Percentiles rank a stretch among this genome's conserved stretches.
Conservation (phyloP, 1,139 yeast species). For the Hansenula lynferdii region DNA sequence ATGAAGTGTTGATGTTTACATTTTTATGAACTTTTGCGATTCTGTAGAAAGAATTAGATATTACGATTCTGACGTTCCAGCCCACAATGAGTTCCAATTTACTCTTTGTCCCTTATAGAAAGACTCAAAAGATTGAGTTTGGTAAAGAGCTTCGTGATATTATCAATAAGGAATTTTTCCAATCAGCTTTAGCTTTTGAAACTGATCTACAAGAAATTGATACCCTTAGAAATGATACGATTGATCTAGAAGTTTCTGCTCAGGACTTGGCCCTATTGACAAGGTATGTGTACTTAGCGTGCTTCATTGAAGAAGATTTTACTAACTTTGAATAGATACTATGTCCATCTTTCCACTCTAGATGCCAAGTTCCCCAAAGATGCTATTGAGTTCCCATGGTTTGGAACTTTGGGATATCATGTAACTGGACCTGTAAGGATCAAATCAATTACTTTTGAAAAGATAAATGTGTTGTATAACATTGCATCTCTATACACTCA, state of each 20-base stretch:
- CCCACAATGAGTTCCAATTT: conserved; percentile 30
- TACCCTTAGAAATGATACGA: conserved; percentile 30
- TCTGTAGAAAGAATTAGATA: not conserved
- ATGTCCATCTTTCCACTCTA: conserved; percentile 28
- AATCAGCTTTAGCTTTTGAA: conserved; percentile 53
- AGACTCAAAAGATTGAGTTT: conserved; percentile 43
- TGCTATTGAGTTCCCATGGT: conserved; percentile 63
- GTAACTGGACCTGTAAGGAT: conserved; percentile 41
- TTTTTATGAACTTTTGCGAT: not conserved
- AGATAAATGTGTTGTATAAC: conserved; percentile 60
- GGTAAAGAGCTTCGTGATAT: conserved; percentile 40
- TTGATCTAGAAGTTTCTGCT: conserved; percentile 25
- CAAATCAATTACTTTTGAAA: conserved; percentile 52
- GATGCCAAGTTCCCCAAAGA: conserved; percentile 40
- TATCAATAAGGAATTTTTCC: conserved; percentile 60
- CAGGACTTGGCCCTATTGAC: conserved; percentile 26
- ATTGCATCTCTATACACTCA: conserved; percentile 61
- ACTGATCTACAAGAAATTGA: conserved; percentile 45
- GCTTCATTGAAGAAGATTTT: not conserved
- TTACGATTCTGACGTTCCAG: not conserved
- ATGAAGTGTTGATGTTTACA: not conserved
- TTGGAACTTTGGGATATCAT: conserved; percentile 55
- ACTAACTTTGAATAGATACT: conserved; percentile 25
- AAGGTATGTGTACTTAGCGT: not conserved
- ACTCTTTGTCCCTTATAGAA: conserved; percentile 47